A percentile compares a stretch with the other conserved stretches of the same genome.
Conservation (phyloP, 257 asterid genomes). For the Linderniella brevidens region DNA sequence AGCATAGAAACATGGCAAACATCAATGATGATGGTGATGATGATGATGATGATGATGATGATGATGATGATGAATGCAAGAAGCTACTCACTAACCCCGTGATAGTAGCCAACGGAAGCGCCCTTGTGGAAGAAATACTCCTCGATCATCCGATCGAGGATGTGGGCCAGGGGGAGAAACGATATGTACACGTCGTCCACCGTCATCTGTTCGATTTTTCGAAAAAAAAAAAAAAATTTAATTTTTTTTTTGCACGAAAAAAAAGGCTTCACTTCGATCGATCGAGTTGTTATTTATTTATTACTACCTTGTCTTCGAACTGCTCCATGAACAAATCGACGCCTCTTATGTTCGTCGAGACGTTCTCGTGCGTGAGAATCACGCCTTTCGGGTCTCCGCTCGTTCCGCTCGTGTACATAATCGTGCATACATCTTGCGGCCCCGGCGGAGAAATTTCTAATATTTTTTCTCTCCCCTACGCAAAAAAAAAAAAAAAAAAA, state of each 20-base stretch:
- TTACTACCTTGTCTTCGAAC: slow-evolving; percentile 75
- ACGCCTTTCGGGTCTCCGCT: slow-evolving; percentile 97
- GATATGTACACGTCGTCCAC: slow-evolving; percentile 88
- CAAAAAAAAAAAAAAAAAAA: too few species aligned
- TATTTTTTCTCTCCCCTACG: slow-evolving; percentile 62
- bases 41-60: not conserved
- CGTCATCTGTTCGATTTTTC: slow-evolving; percentile 46
- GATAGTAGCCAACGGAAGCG: slow-evolving; percentile 94
- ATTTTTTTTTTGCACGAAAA: too few species aligned
- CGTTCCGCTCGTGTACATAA: slow-evolving; percentile 97
- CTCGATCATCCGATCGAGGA: slow-evolving; percentile 96
- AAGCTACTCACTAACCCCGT: slow-evolving; percentile 39
- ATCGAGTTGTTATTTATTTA: too few species aligned
- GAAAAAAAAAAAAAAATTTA: too few species aligned
- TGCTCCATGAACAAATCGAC: slow-evolving; percentile 79
- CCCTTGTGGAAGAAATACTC: slow-evolving; percentile 93
- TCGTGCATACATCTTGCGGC: slow-evolving; percentile 46
- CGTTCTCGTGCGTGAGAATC: slow-evolving; percentile 71
- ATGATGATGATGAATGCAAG: not conserved
- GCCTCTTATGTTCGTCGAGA: slow-evolving; percentile 45
- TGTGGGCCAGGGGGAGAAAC: slow-evolving; percentile 93
- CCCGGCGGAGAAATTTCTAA: slow-evolving; percentile 48
- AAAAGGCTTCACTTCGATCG: too few species aligned
- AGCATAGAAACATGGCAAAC: not conserved
- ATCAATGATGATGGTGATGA: slow-evolving; percentile 8